phyloP scores from a whole-genome alignment of 129 eudicot genomes.

The Cynara cardunculus region DNA sequence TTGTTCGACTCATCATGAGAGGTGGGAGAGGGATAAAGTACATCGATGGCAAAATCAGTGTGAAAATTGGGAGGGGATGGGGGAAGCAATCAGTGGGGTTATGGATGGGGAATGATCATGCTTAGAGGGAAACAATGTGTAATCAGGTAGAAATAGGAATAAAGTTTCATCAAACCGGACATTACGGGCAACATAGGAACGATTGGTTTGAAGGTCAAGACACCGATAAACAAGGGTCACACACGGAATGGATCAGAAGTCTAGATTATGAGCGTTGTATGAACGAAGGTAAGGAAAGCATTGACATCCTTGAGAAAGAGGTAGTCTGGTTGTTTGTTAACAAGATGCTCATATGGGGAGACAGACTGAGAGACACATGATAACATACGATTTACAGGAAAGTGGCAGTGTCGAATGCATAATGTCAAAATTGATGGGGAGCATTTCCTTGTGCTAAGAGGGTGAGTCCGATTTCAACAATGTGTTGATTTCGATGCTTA shows the following conservation, averaged over 20 bases:
- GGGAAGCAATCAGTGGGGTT: background rate
- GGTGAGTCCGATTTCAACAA: too few relatives aligned
- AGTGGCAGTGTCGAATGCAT: too few relatives aligned
- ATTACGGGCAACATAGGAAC: background rate
- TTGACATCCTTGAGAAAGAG: background rate
- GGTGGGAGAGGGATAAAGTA: too few relatives aligned
- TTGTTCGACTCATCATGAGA: too few relatives aligned
- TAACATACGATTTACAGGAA: too few relatives aligned
- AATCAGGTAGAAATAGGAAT: background rate
- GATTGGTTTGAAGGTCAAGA: background rate
- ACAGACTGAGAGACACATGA: background rate
- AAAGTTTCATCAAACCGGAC: too few relatives aligned
- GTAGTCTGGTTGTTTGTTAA: background rate
- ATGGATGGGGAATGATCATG: background rate
- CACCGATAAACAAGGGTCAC: background rate
- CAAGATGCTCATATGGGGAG: background rate
- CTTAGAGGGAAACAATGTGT: background rate
- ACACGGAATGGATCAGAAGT: background rate
- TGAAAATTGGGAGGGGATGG: too few relatives aligned
- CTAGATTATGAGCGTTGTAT: background rate
- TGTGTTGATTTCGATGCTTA: too few relatives aligned
- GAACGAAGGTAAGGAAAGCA: background rate
- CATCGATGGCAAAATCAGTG: too few relatives aligned
- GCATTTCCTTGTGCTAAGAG: too few relatives aligned
- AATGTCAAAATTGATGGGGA: too few relatives aligned